Evolutionary conservation across 1,284 basidiomycete species (phyloP), one percentile per base, ranked within the genome.

Genomic region (Sphagnurus paluster): DNA sequence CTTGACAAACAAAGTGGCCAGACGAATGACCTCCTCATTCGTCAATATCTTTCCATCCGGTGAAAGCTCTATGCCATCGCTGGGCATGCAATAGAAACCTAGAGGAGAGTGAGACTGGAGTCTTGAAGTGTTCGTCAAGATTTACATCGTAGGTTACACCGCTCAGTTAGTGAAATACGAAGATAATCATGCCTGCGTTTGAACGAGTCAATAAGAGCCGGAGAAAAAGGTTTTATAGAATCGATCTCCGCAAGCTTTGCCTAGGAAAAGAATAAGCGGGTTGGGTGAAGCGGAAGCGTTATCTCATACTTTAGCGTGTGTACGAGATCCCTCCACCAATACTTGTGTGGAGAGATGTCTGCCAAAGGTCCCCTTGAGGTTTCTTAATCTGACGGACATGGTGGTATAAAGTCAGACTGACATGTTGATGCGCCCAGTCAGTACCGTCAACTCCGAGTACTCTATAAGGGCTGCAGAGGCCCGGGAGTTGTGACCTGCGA

Each of bases 61-160:
- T 7, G 89, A 87, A 16, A 94, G 73, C 40, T 86, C 79, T 1
- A 92, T 71, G 26, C 91, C 91, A 57, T 90, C 83, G 46, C 76
- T 80, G 1, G 91, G 92, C 92, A 94, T 95, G 60, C 92, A 95
- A 61, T 94, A 94, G 58, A 90, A 89, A 58, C 89, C 89, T 90
- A 54, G 17, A 8, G 14, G 16, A 9, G 16, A 25, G 49, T 48
- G 17, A 44, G n/a, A 30, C 39, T 44, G 49, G 41, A 16, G 39
- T 32, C 44, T 33, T 36, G 38, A 45, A 21, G 32, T 21, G 17
- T 30, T 3, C 35, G 30, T 28, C 23, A 50, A 8, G 28, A 69
- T 78, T 47, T 56, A 87, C 92, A 94, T 66, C 92, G 77, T 44
- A 95, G 69, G 67, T 94, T 94, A 66, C 93, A 95, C 48, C 81